These are phyloP conservation scores for Talaromyces islandicus DNA, from an alignment of 2,329 filamentous ascomycete genomes.

Conservation along the genomic window DNA sequence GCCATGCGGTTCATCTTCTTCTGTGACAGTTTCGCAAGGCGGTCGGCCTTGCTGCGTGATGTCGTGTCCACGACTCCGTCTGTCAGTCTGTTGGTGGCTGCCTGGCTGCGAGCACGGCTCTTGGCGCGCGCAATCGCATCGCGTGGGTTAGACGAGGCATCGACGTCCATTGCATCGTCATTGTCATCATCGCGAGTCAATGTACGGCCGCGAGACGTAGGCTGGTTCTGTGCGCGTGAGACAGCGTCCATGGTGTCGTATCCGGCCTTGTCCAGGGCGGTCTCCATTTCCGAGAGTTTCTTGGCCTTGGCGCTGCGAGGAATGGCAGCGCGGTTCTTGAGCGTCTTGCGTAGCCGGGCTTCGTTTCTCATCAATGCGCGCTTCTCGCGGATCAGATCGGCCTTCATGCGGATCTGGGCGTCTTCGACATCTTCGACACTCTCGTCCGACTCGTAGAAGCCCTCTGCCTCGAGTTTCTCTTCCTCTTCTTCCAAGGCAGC, in stretches of 20 bases:
- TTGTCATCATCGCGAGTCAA: constrained; percentile 61
- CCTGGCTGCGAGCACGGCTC: constrained; percentile 59
- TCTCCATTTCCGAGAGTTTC: constrained; percentile 79
- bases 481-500: constrained; percentile 91
- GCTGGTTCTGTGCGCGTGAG: constrained; percentile 58
- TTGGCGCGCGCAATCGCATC: constrained; percentile 60
- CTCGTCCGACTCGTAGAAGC: constrained; percentile 84
- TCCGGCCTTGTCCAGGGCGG: constrained; percentile 76
- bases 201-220: constrained; percentile 62
- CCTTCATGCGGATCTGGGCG: constrained; percentile 82
- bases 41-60: constrained; percentile 72
- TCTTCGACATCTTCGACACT: constrained; percentile 84
- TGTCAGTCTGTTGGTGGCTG: constrained; percentile 41
- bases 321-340: constrained; percentile 95
- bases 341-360: constrained; percentile 86
- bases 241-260: constrained; percentile 69
- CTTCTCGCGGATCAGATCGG: constrained; percentile 93
- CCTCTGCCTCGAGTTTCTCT: constrained; percentile 82
- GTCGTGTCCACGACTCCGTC: constrained; percentile 59
- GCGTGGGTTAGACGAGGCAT: constrained; percentile 29
- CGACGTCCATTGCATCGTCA: constrained; percentile 62
- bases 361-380: constrained; percentile 87
- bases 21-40: constrained; percentile 82
- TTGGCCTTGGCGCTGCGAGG: constrained; percentile 76
- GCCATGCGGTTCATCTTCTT: constrained; percentile 99